Evolutionary conservation across 805 yeast species (phyloP).

Genomic region (Ogataea glucozyma): DNA sequence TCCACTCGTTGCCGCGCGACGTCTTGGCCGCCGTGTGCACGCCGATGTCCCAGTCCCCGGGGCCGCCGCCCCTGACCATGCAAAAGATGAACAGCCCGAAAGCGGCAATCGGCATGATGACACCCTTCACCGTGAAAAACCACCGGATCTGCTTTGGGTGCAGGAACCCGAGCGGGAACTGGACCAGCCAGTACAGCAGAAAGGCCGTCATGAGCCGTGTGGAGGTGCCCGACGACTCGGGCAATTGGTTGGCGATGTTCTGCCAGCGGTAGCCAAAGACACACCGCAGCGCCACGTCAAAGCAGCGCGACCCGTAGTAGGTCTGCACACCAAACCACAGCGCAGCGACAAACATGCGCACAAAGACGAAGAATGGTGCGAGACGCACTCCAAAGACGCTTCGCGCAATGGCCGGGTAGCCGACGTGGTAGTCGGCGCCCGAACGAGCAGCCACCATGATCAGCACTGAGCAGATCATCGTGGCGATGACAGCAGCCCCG

Average conservation of each 20-base stretch:
- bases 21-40: constrained; percentile 5
- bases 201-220: constrained; percentile 22
- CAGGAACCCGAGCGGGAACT: constrained; percentile 23
- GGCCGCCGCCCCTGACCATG: constrained; percentile 23
- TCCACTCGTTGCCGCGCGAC: constrained; percentile 21
- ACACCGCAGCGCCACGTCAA: constrained; percentile 32
- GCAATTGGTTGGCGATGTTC: constrained; percentile 20
- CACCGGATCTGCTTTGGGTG: constrained; percentile 23
- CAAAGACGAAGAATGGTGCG: constrained; percentile 36
- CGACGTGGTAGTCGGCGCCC: constrained; percentile 35
- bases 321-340: constrained; percentile 44
- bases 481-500: constrained; percentile 18
- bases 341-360: constrained; percentile 38
- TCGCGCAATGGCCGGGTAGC: constrained; percentile 41
- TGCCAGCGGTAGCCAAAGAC: constrained; percentile 26
- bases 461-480: constrained; percentile 16
- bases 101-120: constrained; percentile 24
- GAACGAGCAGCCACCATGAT: constrained; percentile 23
- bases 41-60: constrained; percentile 22
- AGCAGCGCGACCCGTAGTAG: constrained; percentile 38
- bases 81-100: constrained; percentile 25
- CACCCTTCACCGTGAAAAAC: constrained; percentile 23
- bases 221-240: constrained; percentile 20
- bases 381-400: constrained; percentile 39
- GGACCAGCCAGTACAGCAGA: constrained; percentile 24